Base-by-base conservation (phyloP, 768 basidiomycete genomes). In the Crucibulum laeve region DNA sequence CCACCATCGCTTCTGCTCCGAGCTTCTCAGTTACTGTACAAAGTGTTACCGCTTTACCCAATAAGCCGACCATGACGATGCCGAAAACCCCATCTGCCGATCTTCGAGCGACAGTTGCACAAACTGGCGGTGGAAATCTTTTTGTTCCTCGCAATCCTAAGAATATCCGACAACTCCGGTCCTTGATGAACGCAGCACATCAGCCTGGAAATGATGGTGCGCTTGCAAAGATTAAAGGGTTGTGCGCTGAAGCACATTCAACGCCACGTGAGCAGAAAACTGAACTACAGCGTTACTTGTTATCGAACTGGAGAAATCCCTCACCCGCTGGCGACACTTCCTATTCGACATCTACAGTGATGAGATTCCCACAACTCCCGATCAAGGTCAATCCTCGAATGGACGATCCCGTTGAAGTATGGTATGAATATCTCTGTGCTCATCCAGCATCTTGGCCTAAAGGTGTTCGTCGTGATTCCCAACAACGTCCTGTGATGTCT, bases 391-490 rank as follows among this genome's bases (percentile, higher is more conserved):
- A 73, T 49, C 73, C 73, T 40, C 69, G 70, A 8, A 55, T 69
- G 38, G 68, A 74, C 46, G 73, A 75, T 46, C 68, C 73, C 6
- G 63, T 71, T 5, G 69, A 73, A 38, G 60, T 57, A 21, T 75
- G 73, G 73, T 65, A 68, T 25, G 64, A 67, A 3, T 75, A 74
- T 46, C 67, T 73, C 44, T 54, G 67, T 5, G 58, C 61, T 23
- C 70, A 75, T 44, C 68, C 60, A 6, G 64, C 61, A 40, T 73
- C 71, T 1, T 76, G 72, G 60, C 73, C 73, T 6, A 69, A 68
- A 43, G 73, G 73, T 40, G 71, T 75, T 44, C 64, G 73, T 40
- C 64, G 62, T 22, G 68, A 69, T 49, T 43, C 56, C 8, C 57
- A 59, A 44, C 63, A 64, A 11, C 58, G 56, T 17, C 73, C 73